Conservation (phyloP, 139 green algal species). For the Chlorella sp. region DNA sequence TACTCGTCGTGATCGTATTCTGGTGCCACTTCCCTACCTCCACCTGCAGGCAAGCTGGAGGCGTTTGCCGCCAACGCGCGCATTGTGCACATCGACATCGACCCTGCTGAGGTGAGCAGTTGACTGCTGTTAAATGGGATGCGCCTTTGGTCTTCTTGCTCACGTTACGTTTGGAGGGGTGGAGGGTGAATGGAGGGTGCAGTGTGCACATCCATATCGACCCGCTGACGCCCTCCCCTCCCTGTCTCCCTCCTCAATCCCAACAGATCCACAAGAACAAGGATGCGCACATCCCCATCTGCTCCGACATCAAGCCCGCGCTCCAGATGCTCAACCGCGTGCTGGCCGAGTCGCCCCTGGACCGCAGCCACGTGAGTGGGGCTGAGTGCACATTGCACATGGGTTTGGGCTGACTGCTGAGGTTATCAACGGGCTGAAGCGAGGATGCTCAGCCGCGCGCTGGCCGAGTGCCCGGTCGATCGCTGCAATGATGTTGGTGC, state of each 20-base stretch:
- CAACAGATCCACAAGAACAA: constrained; percentile 99
- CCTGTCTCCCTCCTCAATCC: neutral
- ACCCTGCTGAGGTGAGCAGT: constrained; percentile 79
- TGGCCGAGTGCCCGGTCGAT: too few species aligned
- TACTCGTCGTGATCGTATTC: too few species aligned
- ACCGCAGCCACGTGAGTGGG: neutral
- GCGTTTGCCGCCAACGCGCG: constrained; percentile 87
- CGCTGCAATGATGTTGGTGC: too few species aligned
- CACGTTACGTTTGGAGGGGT: too few species aligned
- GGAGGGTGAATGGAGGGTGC: too few species aligned
- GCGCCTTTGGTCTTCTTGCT: too few species aligned
- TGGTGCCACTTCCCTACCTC: neutral
- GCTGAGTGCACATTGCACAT: neutral
- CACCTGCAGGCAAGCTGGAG: constrained; percentile 89
- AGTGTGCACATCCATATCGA: constrained; percentile 99
- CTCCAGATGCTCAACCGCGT: constrained; percentile 77
- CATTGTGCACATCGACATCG: constrained; percentile 99
- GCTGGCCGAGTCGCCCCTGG: constrained; percentile 49
- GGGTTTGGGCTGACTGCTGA: too few species aligned
- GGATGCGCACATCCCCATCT: constrained; percentile 86
- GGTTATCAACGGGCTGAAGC: too few species aligned
- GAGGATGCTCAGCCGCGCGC: too few species aligned
- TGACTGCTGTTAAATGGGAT: too few species aligned
- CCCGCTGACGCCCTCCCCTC: constrained; percentile 63
- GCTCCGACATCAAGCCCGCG: constrained; percentile 79